phyloP scores from a whole-genome alignment of 768 basidiomycete genomes.

The Paxillus involutus region DNA sequence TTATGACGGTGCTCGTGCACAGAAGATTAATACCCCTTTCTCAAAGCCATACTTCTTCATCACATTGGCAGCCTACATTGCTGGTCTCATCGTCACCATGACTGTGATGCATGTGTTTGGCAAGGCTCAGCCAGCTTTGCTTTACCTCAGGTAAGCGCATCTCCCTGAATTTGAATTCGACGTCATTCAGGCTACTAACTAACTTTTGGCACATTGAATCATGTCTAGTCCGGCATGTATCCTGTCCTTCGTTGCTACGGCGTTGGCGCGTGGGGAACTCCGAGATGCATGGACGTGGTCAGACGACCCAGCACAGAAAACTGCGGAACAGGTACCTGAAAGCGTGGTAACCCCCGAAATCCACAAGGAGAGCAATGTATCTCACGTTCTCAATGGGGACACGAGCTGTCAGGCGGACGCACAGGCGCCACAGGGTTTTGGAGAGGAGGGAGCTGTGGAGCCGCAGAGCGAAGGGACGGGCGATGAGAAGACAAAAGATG shows the following conservation, averaged over 20 bases:
- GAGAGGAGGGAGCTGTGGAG: constrained; percentile 12
- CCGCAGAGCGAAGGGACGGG: constrained; percentile 2
- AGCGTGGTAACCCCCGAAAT: constrained; percentile 11
- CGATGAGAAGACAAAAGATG: constrained; percentile 4
- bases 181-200: neutral
- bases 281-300: constrained; percentile 68
- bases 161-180: neutral
- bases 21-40: constrained; percentile 38
- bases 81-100: constrained; percentile 77
- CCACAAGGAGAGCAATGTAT: constrained; percentile 16
- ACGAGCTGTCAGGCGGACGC: constrained; percentile 10
- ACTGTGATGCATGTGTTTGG: constrained; percentile 76
- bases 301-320: constrained; percentile 45
- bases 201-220: neutral
- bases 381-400: constrained; percentile 16
- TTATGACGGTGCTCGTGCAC: constrained; percentile 65
- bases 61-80: constrained; percentile 66
- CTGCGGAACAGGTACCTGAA: constrained; percentile 9
- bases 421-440: neutral
- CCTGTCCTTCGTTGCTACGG: constrained; percentile 61
- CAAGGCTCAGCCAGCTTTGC: constrained; percentile 84
- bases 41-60: constrained; percentile 76
- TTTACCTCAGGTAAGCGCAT: constrained; percentile 79
- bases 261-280: constrained; percentile 66
- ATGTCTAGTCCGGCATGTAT: constrained; percentile 71